Conservation (phyloP, 768 basidiomycete species). For the Boletus subcaerulescens region DNA sequence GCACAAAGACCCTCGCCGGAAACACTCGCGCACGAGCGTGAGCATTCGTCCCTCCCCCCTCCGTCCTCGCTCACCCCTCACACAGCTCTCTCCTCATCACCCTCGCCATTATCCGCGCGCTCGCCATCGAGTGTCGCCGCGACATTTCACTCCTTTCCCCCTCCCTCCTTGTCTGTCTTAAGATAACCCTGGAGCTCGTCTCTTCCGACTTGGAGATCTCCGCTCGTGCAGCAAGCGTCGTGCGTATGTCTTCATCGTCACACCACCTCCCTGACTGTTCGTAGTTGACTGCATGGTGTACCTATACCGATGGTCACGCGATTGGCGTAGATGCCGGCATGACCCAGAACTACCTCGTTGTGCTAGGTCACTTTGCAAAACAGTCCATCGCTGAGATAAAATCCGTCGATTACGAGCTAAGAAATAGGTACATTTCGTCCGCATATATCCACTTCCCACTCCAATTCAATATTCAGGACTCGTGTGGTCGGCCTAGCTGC, state of each 20-base stretch:
- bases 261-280: not conserved
- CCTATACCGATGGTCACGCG: slow-evolving; percentile 83
- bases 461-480: slow-evolving; percentile 45
- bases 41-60: slow-evolving; percentile 31
- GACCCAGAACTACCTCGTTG: slow-evolving; percentile 67
- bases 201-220: slow-evolving; percentile 70
- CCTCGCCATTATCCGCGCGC: slow-evolving; percentile 73
- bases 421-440: slow-evolving; percentile 58
- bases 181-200: slow-evolving; percentile 50
- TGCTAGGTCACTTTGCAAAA: slow-evolving; percentile 60
- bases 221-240: slow-evolving; percentile 77
- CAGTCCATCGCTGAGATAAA: slow-evolving; percentile 51
- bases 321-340: slow-evolving; percentile 73
- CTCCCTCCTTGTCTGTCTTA: slow-evolving; percentile 64
- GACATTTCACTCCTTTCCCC: slow-evolving; percentile 76
- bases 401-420: slow-evolving; percentile 61
- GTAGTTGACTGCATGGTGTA: slow-evolving; percentile 89
- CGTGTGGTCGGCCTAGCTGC: slow-evolving; percentile 85
- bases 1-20: slow-evolving; percentile 61
- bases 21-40: slow-evolving; percentile 80
- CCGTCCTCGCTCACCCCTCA: not conserved
- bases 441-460: not conserved
- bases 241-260: slow-evolving; percentile 37
- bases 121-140: slow-evolving; percentile 83
- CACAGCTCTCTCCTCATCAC: slow-evolving; percentile 76